Evolutionary conservation across 306 rosid genomes (phyloP), one percentile per base, ranked within the genome.

Genomic region (Fagus sylvatica): DNA sequence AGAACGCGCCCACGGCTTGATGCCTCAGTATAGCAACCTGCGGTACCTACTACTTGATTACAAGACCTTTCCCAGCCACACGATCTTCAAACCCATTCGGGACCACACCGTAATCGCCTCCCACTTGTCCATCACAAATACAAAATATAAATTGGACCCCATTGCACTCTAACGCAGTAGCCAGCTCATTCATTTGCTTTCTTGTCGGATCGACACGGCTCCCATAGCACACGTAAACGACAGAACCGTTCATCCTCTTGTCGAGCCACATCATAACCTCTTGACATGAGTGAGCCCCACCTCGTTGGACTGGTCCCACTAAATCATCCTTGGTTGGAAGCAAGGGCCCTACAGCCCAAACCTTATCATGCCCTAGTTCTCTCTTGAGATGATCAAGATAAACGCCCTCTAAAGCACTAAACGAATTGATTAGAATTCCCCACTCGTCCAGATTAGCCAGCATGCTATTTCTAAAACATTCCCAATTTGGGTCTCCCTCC

Each of bases 261-360:
- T 83, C 84, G 0, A 88, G 83, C 89, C 89, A 88, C 2, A 34
- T 40, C 32, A 72, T 34, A 12, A 88, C 40, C 2, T 78, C 71
- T 0, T 61, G 10, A 37, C 65, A 36, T 0, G 82, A 55, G 28
- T 22, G 28, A 22, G 28, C 0, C 28, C 28, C 28, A 22, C 28
- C 28, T 22, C 0, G 79, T 69, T 0, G 84, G 17, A 73, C 78
- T 81, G 39, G 76, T 11, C 12, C 88, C 89, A 4, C 89, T 12
- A 43, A 54, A 53, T 43, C 49, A 43, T 12, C 49, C 2, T 43
- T 12, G 10, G 68, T 49, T 2, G 85, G 85, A 2, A 77, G 22
- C 19, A 82, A 36, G 5, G 91, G 91, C 13, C 91, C 89, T 2
- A 85, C 87, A 0, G 87, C 78, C 85, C 85, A 85, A 6, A 85